These are phyloP conservation scores for Starmera stellimalicola DNA, from an alignment of 1,139 yeast species.

Conservation along the genomic window DNA sequence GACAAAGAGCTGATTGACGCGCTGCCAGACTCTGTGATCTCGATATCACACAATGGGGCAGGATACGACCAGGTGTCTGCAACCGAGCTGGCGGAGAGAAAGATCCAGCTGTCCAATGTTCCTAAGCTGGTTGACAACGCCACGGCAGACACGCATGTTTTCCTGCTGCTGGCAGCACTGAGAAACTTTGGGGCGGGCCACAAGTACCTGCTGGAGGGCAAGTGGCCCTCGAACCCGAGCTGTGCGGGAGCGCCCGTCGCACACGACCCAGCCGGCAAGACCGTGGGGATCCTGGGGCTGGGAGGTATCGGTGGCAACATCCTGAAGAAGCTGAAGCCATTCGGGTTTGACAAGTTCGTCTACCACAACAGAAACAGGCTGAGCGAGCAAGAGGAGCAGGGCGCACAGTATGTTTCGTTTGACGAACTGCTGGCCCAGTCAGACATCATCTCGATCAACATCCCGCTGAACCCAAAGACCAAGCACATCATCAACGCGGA, in stretches of 20 bases:
- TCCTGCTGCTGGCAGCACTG: constrained; percentile 52
- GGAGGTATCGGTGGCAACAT: constrained; percentile 74
- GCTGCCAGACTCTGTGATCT: constrained; percentile 54
- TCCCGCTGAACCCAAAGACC: constrained; percentile 53
- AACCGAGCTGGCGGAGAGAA: constrained; percentile 21
- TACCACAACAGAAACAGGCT: constrained; percentile 54
- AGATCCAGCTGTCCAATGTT: constrained; percentile 62
- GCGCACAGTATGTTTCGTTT: constrained; percentile 44
- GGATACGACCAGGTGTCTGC: constrained; percentile 85
- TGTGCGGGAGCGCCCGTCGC: constrained; percentile 39
- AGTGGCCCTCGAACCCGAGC: constrained; percentile 39
- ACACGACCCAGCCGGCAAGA: constrained; percentile 50
- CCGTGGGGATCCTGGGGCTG: constrained; percentile 62
- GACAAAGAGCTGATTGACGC: constrained; percentile 58
- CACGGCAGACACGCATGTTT: constrained; percentile 76
- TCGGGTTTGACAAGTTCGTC: constrained; percentile 50
- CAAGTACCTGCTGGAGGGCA: constrained; percentile 40
- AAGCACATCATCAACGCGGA: constrained; percentile 47
- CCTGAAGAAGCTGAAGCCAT: constrained; percentile 50
- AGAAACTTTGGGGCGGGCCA: constrained; percentile 52
- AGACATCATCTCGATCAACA: constrained; percentile 52
- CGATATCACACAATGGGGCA: constrained; percentile 79
- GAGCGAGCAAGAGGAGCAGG: constrained; percentile 42
- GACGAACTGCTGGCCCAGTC: constrained; percentile 46
- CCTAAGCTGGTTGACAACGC: constrained; percentile 69